These are phyloP conservation scores for Kazachstania viticola DNA, from an alignment of 805 yeast species.

Conservation along the genomic window DNA sequence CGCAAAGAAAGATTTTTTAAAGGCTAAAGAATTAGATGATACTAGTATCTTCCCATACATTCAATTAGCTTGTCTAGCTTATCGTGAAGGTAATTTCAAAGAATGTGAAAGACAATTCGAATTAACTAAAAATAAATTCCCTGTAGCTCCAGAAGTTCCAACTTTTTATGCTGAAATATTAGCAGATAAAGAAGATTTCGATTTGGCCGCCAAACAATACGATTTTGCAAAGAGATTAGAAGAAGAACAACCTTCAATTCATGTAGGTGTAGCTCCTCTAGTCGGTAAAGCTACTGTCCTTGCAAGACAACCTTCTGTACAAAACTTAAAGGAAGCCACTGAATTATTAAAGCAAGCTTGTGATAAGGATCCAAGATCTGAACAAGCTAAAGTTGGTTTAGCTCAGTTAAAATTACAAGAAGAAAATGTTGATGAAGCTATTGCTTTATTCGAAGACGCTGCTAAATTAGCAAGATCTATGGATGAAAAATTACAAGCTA, in stretches of 20 bases:
- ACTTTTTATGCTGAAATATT: conserved; percentile 92
- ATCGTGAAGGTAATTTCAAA: conserved; percentile 48
- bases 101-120: conserved; percentile 56
- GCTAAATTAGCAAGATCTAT: conserved; percentile 71
- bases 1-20: conserved; percentile 66
- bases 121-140: conserved; percentile 62
- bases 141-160: conserved; percentile 83
- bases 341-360: conserved; percentile 62
- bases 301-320: conserved; percentile 38
- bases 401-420: conserved; percentile 85
- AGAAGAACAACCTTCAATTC: conserved; percentile 44
- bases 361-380: conserved; percentile 76
- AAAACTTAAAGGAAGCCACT: conserved; percentile 45
- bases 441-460: conserved; percentile 69
- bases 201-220: conserved; percentile 69
- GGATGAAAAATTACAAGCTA: conserved; percentile 83
- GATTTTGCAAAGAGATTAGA: conserved; percentile 80
- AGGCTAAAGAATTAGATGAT: conserved; percentile 64
- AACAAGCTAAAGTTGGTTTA: conserved; percentile 78
- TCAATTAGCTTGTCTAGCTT: conserved; percentile 85
- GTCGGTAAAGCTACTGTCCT: conserved; percentile 76
- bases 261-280: conserved; percentile 82
- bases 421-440: conserved; percentile 74
- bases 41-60: conserved; percentile 74
- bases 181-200: conserved; percentile 64